Evolutionary conservation across 2,329 filamentous ascomycete genomes (phyloP), one percentile per base, ranked within the genome.

Genomic region (Fusarium sp.): DNA sequence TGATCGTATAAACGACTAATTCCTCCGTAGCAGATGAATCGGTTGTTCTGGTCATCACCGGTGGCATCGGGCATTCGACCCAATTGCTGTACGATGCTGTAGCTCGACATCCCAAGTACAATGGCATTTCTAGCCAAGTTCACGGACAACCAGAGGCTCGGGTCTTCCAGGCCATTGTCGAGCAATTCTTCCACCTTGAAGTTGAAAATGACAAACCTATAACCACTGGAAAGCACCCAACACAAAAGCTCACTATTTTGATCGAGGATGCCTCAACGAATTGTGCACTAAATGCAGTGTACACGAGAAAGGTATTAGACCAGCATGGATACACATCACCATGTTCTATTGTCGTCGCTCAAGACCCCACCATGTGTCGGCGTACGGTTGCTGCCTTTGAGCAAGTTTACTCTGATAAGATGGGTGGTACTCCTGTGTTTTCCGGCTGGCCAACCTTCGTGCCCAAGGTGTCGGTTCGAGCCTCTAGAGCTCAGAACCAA

Each of bases 11-110:
- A 42, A 18, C 13, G 10, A 12, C 56, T 68, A 30, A 68, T n/a
- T 20, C n/a, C 15, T 13, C 30, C 8, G 13, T 11, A 58, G 39
- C 30, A 18, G 15, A 52, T 30, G 15, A 28, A 18, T 17, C 55
- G 5, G 8, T 73, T 6, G 57, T 67, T 11, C 58, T 77, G 15
- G 63, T 77, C 34, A 62, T 77, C 3, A 70, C 70, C n/a, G 75
- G 75, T 17, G 75, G 75, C 2, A 66, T 77, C 47, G 75, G 75
- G 4, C 75, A 77, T 39, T 74, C 75, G n/a, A 77, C 75, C 3
- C 51, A 62, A 22, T 30, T 74, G 26, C 64, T 77, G 22, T 55
- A 77, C 24, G 73, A 77, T 36, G 75, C 73, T 42, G 56, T 77
- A 34, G 42, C 54, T 24, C 61, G 42, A 15, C 75, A 77, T 47